Evolutionary conservation across 768 basidiomycete species (phyloP).

Genomic region (Cantharellus anzutake): DNA sequence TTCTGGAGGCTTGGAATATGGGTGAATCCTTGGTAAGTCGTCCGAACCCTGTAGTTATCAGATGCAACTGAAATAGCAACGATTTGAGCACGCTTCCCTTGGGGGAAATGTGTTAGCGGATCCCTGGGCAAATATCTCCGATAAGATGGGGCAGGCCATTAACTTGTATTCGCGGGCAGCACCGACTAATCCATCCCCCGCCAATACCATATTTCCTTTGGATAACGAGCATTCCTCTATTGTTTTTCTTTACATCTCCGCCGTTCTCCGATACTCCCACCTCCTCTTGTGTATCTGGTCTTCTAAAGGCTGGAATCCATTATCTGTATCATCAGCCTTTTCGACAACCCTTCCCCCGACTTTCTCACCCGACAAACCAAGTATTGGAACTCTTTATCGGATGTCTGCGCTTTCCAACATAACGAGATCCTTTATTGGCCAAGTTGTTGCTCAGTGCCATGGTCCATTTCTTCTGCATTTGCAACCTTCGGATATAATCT

Average conservation of each 20-base stretch:
- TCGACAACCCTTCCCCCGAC: slow-evolving; percentile 46
- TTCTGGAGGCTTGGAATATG: slow-evolving; percentile 71
- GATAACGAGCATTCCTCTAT: slow-evolving; percentile 38
- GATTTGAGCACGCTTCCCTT: slow-evolving; percentile 8
- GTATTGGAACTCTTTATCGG: slow-evolving; percentile 38
- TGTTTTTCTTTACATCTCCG: slow-evolving; percentile 49
- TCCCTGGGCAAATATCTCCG: slow-evolving; percentile 56
- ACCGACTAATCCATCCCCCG: slow-evolving; percentile 14
- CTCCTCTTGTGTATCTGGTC: slow-evolving; percentile 67
- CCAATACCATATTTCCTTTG: slow-evolving; percentile 1
- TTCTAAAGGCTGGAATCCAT: slow-evolving; percentile 71
- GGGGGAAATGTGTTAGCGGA: slow-evolving; percentile 39
- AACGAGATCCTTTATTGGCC: slow-evolving; percentile 45
- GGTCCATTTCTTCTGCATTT: slow-evolving; percentile 79
- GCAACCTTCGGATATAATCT: slow-evolving; percentile 53
- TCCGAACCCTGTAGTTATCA: slow-evolving; percentile 8
- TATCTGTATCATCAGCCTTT: slow-evolving; percentile 58
- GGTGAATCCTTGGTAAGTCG: slow-evolving; percentile 49
- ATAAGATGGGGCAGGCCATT: slow-evolving; percentile 48
- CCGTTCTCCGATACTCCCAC: slow-evolving; percentile 50
- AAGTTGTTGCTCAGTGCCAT: slow-evolving; percentile 48
- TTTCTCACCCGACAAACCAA: slow-evolving; percentile 10
- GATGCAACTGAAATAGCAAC: slow-evolving; percentile 11
- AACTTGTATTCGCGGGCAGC: slow-evolving; percentile 40
- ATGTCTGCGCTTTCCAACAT: slow-evolving; percentile 52